Percentiles rank a stretch among this genome's conserved stretches.
Evolutionary conservation across 176 grass and related monocot species (phyloP).

Genomic region (Phoenix roebelenii): DNA sequence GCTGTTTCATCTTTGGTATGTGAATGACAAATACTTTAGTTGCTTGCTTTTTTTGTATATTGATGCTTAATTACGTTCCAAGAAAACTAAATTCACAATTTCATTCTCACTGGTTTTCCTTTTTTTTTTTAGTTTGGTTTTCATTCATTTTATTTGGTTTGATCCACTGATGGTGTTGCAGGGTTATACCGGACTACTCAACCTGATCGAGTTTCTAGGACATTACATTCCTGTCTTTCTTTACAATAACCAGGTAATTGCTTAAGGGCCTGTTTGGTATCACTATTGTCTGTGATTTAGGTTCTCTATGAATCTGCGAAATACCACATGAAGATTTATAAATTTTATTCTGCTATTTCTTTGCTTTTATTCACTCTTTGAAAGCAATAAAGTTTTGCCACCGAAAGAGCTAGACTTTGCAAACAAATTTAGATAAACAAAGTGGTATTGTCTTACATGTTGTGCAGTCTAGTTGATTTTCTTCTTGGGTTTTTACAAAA

Average conservation of each 20-base stretch:
- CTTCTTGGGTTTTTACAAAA: too few species aligned
- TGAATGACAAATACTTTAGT: background rate
- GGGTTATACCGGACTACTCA: slow-evolving; percentile 38
- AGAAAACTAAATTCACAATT: background rate
- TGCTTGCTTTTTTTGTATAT: background rate
- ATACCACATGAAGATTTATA: background rate
- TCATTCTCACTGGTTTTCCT: background rate
- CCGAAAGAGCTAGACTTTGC: background rate
- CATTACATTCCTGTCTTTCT: slow-evolving; percentile 27
- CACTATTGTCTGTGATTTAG: background rate
- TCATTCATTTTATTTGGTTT: background rate
- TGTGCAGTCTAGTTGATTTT: too few species aligned
- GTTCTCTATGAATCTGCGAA: background rate
- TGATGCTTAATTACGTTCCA: background rate
- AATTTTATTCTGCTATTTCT: too few species aligned
- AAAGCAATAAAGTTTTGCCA: background rate
- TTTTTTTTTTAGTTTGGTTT: background rate
- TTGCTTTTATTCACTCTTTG: slow-evolving; percentile 6
- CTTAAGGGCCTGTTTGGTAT: too few species aligned
- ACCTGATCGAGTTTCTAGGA: slow-evolving; percentile 31
- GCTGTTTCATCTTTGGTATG: slow-evolving; percentile 54
- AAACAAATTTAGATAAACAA: background rate
- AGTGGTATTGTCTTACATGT: too few species aligned
- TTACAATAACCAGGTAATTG: slow-evolving; percentile 60
- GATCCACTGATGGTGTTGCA: slow-evolving; percentile 4